A percentile compares a stretch with the other conserved stretches of the same genome.
Conservation (phyloP, 495 filamentous ascomycete genomes). For the Talaromyces thailandensis region DNA sequence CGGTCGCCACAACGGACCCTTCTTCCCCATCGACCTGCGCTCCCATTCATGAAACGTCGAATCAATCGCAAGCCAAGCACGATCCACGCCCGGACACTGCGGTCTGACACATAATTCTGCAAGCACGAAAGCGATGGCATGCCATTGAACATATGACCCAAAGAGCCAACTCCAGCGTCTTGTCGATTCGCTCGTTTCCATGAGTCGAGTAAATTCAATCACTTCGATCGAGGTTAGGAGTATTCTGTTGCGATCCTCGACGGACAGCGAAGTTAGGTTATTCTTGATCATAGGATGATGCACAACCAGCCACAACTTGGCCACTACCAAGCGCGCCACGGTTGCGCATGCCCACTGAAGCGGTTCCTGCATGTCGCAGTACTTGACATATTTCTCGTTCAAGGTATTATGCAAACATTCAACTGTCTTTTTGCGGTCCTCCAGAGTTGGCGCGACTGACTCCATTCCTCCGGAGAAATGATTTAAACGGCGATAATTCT, state of each 20-base stretch:
- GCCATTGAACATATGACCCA: conserved; percentile 73
- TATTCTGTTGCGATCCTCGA: conserved; percentile 58
- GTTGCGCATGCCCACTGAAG: conserved; percentile 65
- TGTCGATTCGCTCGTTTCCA: conserved; percentile 51
- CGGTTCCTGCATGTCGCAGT: conserved; percentile 51
- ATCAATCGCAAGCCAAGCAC: conserved; percentile 72
- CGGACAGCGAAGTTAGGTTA: conserved; percentile 27
- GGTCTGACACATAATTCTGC: conserved; percentile 70
- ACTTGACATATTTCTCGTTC: conserved; percentile 56
- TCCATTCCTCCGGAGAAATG: conserved; percentile 17
- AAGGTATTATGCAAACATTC: conserved; percentile 51
- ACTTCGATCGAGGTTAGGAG: conserved; percentile 69
- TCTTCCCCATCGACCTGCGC: conserved; percentile 41
- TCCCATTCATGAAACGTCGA: conserved; percentile 47
- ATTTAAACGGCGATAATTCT: conserved; percentile 31
- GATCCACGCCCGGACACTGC: conserved; percentile 58
- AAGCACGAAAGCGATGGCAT: conserved; percentile 65
- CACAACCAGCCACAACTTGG: conserved; percentile 57
- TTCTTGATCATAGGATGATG: conserved; percentile 50
- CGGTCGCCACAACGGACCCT: conserved; percentile 64
- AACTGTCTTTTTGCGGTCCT: conserved; percentile 56
- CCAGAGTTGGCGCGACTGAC: conserved; percentile 17
- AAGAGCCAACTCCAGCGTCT: conserved; percentile 76
- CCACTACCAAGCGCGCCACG: conserved; percentile 56
- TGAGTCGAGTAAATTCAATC: conserved; percentile 59